Base-by-base conservation (phyloP, 2,329 filamentous ascomycete species). In the Pyrenophora teres region DNA sequence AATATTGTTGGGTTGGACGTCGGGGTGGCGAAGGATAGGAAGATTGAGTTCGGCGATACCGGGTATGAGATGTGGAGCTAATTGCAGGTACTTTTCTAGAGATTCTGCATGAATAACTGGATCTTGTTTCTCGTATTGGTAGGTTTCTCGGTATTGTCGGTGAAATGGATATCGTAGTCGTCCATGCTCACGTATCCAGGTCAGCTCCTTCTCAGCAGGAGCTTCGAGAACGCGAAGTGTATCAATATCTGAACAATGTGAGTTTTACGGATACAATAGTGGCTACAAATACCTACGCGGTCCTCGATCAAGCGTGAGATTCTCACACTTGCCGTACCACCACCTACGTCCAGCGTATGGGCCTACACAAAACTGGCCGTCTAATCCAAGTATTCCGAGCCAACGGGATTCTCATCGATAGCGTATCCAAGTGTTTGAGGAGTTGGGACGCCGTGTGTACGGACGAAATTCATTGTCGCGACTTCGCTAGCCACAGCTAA, bases 401-500 rank as follows among this genome's bases (percentile, higher is more conserved):
- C 64, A 10, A 68, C 63, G 8, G 54, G 3, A 50, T 68, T 68
- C 12, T 54, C 54, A 13, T 52, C 45, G 4, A 53, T 27, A 1
- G 56, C 55, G 40, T 65, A 72, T 13, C 37, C 62, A 7, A 69
- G 38, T 18, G 71, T 39, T 30, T 52, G 57, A 13, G 67, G 69
- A 31, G 57, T 54, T 15, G 68, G 62, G 10, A 73, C 54, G 1
- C 57, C 64, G 43, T 63, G 54, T 3, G 41, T 36, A 8, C 65
- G 71, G n/a, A 71, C 48, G 55, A 69, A 66, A 18, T 62, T 63
- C 51, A 72, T 50, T 2, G 70, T 74, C 30, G 74, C 72, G n/a
- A 74, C 72, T 53, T 76, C 70, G 54, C 72, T 74, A n/a, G 70
- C 71, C 10, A 70, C 66, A 18, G 65, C 67, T 25, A 65, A 51